Evolutionary conservation across 768 basidiomycete species (phyloP).

Genomic region (Fomitopsis serialis): DNA sequence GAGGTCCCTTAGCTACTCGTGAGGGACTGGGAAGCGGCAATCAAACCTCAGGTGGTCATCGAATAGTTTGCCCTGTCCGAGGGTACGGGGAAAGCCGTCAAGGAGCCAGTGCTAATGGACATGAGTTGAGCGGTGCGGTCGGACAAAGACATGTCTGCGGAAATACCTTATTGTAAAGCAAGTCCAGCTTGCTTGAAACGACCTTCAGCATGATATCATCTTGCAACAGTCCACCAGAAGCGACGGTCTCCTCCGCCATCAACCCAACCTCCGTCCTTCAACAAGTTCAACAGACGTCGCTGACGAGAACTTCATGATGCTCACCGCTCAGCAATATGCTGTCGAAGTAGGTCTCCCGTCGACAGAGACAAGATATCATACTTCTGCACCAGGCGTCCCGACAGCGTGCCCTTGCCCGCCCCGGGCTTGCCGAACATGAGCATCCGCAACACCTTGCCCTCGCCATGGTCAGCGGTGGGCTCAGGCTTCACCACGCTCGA

Average conservation of each 20-base stretch:
- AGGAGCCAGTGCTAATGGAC: constrained; percentile 76
- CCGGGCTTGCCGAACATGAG: constrained; percentile 81
- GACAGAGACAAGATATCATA: constrained; percentile 77
- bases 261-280: constrained; percentile 63
- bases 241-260: constrained; percentile 74
- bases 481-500: constrained; percentile 18
- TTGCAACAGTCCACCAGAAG: constrained; percentile 68
- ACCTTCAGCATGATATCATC: constrained; percentile 80
- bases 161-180: constrained; percentile 57
- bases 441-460: constrained; percentile 44
- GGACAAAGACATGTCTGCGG: neutral
- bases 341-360: constrained; percentile 80
- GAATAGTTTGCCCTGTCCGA: constrained; percentile 76
- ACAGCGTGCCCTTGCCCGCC: constrained; percentile 81
- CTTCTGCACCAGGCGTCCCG: constrained; percentile 68
- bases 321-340: constrained; percentile 71
- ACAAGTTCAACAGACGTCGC: neutral
- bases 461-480: neutral
- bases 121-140: neutral
- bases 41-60: constrained; percentile 66
- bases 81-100: constrained; percentile 89
- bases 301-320: neutral
- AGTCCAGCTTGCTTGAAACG: constrained; percentile 65
- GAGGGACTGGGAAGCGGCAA: constrained; percentile 16
- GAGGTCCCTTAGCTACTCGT: neutral